These are phyloP conservation scores for Symbiotaphrina buchneri DNA, from an alignment of 495 filamentous ascomycete genomes.

Conservation along the genomic window DNA sequence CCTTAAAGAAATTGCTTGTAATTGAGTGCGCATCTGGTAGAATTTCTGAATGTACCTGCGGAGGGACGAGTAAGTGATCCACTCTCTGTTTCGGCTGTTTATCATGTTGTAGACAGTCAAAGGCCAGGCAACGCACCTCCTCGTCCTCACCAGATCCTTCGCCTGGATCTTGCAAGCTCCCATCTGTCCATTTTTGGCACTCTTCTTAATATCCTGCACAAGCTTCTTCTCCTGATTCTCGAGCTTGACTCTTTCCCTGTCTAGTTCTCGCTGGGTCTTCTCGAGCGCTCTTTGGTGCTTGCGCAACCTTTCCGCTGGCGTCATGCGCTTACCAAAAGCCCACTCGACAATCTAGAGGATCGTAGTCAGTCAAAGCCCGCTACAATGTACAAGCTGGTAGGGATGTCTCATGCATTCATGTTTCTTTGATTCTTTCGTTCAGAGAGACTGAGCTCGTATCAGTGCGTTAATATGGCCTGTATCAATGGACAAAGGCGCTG, in stretches of 20 bases:
- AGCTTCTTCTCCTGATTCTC: constrained; percentile 98
- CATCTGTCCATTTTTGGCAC: constrained; percentile 91
- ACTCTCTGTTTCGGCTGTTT: no score
- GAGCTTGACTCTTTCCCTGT: constrained; percentile 79
- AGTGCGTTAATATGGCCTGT: constrained; percentile 1
- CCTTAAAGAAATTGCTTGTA: constrained; percentile 84
- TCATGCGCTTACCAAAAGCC: constrained; percentile 98
- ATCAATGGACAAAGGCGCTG: no score
- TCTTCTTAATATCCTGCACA: constrained; percentile 87
- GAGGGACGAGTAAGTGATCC: not conserved
- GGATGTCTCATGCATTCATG: constrained; percentile 16
- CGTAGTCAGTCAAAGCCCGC: constrained; percentile 6
- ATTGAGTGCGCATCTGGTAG: constrained; percentile 89
- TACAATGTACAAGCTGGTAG: no score
- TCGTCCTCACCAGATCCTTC: constrained; percentile 83
- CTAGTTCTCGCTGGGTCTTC: constrained; percentile 88
- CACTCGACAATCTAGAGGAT: constrained; percentile 66
- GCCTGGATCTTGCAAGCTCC: constrained; percentile 93
- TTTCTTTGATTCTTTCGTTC: constrained; percentile 26
- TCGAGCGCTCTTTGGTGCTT: constrained; percentile 94
- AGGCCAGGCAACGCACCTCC: constrained; percentile 30
- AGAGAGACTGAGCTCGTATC: constrained; percentile 2
- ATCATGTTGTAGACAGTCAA: no score
- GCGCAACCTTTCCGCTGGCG: constrained; percentile 82
- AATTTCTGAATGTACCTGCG: constrained; percentile 95